phyloP scores from a whole-genome alignment of 1,284 basidiomycete species.

The Cryptococcus maquisensis region DNA sequence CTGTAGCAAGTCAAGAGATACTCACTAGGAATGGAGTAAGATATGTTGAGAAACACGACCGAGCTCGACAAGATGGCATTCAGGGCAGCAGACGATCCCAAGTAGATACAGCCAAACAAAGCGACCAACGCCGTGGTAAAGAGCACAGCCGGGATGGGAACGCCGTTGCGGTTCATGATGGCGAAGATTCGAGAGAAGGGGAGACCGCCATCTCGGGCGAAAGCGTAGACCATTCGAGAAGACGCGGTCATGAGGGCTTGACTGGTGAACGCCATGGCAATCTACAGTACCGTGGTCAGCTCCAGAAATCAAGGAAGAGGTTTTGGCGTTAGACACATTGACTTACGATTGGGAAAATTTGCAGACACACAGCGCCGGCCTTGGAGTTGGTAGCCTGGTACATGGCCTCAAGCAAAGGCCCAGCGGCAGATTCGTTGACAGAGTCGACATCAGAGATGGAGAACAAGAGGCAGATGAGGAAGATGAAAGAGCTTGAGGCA shows the following conservation, averaged over 20 bases:
- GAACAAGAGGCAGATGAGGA: constrained; percentile 66
- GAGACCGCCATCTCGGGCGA: constrained; percentile 65
- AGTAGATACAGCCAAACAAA: constrained; percentile 54
- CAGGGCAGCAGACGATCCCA: constrained; percentile 54
- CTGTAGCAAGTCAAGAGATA: not conserved
- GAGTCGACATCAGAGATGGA: constrained; percentile 58
- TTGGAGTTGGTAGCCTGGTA: constrained; percentile 61
- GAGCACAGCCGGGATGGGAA: constrained; percentile 59
- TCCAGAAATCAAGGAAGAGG: constrained; percentile 12
- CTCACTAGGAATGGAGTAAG: constrained; percentile 47
- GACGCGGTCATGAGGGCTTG: constrained; percentile 59
- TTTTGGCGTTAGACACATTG: too few species aligned
- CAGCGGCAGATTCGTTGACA: constrained; percentile 57
- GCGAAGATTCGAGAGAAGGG: constrained; percentile 58
- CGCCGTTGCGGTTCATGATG: constrained; percentile 52
- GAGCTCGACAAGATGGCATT: constrained; percentile 51
- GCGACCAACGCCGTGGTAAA: constrained; percentile 55
- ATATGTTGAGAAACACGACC: constrained; percentile 51
- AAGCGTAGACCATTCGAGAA: constrained; percentile 65
- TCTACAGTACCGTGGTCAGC: constrained; percentile 47
- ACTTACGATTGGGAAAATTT: constrained; percentile 3
- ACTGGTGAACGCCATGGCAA: constrained; percentile 45
- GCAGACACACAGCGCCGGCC: constrained; percentile 60
- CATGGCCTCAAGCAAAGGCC: constrained; percentile 63
- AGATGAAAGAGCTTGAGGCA: constrained; percentile 57